A percentile compares a stretch with the other conserved stretches of the same genome.
phyloP scores from a whole-genome alignment of 345 rosid genomes.

The Microthlaspi erraticum region DNA sequence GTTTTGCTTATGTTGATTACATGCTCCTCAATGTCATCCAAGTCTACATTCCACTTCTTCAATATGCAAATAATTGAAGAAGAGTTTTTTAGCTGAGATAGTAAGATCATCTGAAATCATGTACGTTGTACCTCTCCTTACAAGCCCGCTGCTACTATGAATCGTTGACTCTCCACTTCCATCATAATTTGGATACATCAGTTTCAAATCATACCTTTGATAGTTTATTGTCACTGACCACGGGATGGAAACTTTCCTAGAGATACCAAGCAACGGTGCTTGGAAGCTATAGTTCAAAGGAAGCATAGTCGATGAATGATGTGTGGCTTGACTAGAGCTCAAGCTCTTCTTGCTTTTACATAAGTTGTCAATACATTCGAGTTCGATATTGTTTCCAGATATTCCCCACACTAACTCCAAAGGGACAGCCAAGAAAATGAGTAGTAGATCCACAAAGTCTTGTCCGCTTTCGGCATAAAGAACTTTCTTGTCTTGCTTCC shows the following conservation, averaged over 20 bases:
- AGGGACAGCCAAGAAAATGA: constrained; percentile 18
- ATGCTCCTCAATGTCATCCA: constrained; percentile 23
- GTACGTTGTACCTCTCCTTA: too few relatives aligned
- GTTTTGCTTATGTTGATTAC: constrained; percentile 7
- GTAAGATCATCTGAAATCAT: constrained; percentile 24
- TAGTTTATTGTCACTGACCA: not conserved
- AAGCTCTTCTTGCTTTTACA: constrained; percentile 3
- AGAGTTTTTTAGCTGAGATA: not conserved
- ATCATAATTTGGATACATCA: constrained; percentile 11
- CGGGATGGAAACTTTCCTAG: not conserved
- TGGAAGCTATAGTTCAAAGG: not conserved
- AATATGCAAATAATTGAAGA: not conserved
- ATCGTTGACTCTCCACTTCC: not conserved
- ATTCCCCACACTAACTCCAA: not conserved
- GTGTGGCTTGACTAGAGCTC: not conserved
- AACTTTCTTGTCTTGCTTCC: constrained; percentile 15
- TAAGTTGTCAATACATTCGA: constrained; percentile 17
- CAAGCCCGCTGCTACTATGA: not conserved
- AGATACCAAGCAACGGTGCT: constrained; percentile 4
- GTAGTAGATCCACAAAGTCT: constrained; percentile 25
- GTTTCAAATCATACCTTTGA: not conserved
- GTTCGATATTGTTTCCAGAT: not conserved
- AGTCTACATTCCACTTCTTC: not conserved
- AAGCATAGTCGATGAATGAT: not conserved
- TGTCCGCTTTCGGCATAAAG: constrained; percentile 15